These are phyloP conservation scores for Coniosporium apollinis DNA, from an alignment of 495 filamentous ascomycete genomes.

Conservation along the genomic window DNA sequence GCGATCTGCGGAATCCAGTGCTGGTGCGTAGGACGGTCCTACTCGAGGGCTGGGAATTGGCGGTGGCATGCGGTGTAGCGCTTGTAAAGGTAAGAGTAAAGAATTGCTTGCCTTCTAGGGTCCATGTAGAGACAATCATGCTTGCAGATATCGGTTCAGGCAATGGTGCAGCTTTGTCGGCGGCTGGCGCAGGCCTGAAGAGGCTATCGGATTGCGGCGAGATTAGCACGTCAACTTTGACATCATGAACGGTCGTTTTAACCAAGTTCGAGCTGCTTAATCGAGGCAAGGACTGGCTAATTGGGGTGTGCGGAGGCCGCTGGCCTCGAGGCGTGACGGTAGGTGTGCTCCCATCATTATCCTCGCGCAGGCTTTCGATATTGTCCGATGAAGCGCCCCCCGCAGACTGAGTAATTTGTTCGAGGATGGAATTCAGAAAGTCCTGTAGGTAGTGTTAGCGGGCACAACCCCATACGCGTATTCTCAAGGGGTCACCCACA, in stretches of 20 bases:
- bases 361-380: too few relatives aligned
- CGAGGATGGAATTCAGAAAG: slow-evolving; percentile 17
- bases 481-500: slow-evolving; percentile 11
- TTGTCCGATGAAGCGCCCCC: too few relatives aligned
- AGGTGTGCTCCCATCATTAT: slow-evolving; percentile 9
- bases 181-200: slow-evolving; percentile 10
- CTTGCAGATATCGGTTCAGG: slow-evolving; percentile 31
- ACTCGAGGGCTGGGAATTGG: slow-evolving; percentile 8
- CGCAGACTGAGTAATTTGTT: slow-evolving; percentile 11
- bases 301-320: too few relatives aligned
- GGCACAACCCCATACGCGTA: too few relatives aligned
- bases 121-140: slow-evolving; percentile 53
- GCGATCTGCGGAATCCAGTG: slow-evolving; percentile 5
- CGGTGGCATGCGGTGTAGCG: slow-evolving; percentile 20
- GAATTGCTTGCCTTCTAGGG: slow-evolving; percentile 39
- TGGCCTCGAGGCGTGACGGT: slow-evolving; percentile 1
- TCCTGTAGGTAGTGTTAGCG: slow-evolving; percentile 3
- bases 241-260: slow-evolving; percentile 26
- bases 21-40: slow-evolving; percentile 14
- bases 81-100: slow-evolving; percentile 51
- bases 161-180: slow-evolving; percentile 11
- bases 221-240: slow-evolving; percentile 40
- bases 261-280: slow-evolving; percentile 10
- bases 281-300: too few relatives aligned
- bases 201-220: slow-evolving; percentile 16